These are phyloP conservation scores for Coniochaeta sp. DNA, from an alignment of 2,329 filamentous ascomycete species.

Conservation along the genomic window DNA sequence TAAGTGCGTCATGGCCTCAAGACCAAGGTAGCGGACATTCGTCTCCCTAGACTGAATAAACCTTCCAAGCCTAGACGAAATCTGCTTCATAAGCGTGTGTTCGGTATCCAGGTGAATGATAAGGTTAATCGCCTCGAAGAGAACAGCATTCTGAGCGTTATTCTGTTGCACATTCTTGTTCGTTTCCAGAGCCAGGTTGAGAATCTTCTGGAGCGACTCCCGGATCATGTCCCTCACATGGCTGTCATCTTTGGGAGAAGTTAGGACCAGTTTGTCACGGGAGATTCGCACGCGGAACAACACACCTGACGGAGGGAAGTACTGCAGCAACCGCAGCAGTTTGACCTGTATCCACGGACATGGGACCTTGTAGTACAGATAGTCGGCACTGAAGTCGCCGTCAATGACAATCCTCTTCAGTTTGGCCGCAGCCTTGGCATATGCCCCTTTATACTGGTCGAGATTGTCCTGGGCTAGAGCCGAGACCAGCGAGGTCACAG, in stretches of 20 bases:
- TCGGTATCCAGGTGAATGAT: conserved; percentile 97
- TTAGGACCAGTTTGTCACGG: conserved; percentile 5
- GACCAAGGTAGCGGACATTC: conserved; percentile 89
- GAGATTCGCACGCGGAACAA: conserved; percentile 10
- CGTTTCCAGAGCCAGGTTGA: conserved; percentile 85
- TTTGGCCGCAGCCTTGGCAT: conserved; percentile 84
- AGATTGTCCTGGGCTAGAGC: conserved; percentile 86
- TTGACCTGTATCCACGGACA: conserved; percentile 99
- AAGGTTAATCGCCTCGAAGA: conserved; percentile 97
- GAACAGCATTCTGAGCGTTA: conserved; percentile 94
- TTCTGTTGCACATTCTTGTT: conserved; percentile 99
- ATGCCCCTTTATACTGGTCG: conserved; percentile 91
- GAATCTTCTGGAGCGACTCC: conserved; percentile 81
- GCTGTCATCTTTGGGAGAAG: conserved; percentile 62
- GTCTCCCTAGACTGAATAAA: conserved; percentile 97
- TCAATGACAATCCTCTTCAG: conserved; percentile 88
- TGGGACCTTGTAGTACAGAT: conserved; percentile 98
- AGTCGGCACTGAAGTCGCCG: conserved; percentile 81
- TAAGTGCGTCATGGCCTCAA: conserved; percentile 97
- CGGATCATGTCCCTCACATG: conserved; percentile 88
- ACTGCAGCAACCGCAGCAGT: conserved; percentile 82
- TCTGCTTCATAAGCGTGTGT: conserved; percentile 89
- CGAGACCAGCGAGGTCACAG: conserved; percentile 93
- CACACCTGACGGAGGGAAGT: conserved; percentile 87
- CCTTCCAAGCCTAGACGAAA: conserved; percentile 81